These are phyloP conservation scores for Pseudohalonectria lignicola DNA, from an alignment of 2,329 filamentous ascomycete species.

Conservation along the genomic window DNA sequence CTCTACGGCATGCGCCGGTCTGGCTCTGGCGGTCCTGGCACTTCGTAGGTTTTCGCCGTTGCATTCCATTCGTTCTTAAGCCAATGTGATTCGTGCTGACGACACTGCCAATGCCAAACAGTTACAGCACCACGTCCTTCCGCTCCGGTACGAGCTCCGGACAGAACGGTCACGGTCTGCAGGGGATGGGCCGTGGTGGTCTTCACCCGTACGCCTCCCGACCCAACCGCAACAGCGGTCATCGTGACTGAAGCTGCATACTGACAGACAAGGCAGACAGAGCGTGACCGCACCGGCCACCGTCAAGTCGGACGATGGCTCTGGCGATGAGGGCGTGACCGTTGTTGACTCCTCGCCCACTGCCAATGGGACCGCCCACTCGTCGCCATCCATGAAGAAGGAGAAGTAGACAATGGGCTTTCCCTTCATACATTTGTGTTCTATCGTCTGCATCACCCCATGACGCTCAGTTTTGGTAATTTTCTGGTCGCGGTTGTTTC, in stretches of 20 bases:
- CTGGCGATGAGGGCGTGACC: conserved; percentile 42
- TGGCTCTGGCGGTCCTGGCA: conserved; percentile 6
- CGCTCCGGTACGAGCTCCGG: conserved; percentile 1
- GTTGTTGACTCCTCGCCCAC: conserved; percentile 36
- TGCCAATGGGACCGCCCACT: conserved; percentile 32
- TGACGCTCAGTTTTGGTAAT: neutral
- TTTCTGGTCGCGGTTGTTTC: neutral
- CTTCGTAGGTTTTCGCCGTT: no score
- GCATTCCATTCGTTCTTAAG: no score
- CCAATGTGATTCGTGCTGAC: no score
- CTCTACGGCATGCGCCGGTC: conserved; percentile 22
- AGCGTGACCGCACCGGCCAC: conserved; percentile 26
- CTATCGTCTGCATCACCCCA: neutral
- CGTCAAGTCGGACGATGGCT: conserved; percentile 31
- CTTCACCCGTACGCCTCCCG: no score
- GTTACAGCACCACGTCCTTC: conserved; percentile 1
- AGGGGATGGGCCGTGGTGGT: neutral
- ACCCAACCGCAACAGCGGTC: no score
- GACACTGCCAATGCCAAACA: no score
- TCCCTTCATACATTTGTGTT: neutral
- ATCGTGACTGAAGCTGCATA: no score
- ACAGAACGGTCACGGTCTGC: neutral
- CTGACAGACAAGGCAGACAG: no score
- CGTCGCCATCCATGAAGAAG: conserved; percentile 37
- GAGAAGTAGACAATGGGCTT: conserved; percentile 13